Evolutionary conservation across 192 early-diverging fungal species (phyloP).

Genomic region (Phlyctochytrium arcticum): DNA sequence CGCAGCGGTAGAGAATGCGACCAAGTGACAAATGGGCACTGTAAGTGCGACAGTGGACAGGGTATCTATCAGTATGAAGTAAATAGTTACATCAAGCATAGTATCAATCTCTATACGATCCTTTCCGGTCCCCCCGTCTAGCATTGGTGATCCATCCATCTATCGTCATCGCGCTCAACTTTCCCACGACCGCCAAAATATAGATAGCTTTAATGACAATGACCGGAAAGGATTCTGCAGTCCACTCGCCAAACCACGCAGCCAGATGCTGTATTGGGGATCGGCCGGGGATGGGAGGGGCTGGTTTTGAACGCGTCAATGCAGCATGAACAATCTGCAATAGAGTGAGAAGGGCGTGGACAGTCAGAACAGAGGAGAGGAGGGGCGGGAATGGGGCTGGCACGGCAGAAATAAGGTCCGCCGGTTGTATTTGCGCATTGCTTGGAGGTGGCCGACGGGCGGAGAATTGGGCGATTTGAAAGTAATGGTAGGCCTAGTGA

Average conservation of each 20-base stretch:
- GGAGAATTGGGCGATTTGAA: neutral
- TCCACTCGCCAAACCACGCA: slow-evolving; percentile 5
- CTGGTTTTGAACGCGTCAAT: neutral
- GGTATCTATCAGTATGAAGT: too few species aligned
- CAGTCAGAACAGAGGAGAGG: neutral
- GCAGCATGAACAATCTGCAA: neutral
- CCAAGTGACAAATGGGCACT: too few species aligned
- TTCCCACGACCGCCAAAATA: slow-evolving; percentile 7
- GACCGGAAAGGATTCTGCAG: slow-evolving; percentile 10
- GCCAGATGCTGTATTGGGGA: neutral
- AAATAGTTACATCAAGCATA: too few species aligned
- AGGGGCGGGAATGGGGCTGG: neutral
- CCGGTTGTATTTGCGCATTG: neutral
- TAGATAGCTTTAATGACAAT: slow-evolving; percentile 9
- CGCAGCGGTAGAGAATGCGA: too few species aligned
- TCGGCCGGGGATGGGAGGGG: neutral
- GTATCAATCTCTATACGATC: too few species aligned
- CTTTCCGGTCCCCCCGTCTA: too few species aligned
- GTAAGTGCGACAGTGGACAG: too few species aligned
- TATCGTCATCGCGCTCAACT: slow-evolving; percentile 3
- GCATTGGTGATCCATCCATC: too few species aligned
- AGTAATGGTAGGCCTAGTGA: neutral
- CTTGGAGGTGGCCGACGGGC: neutral
- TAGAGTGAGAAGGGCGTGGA: slow-evolving; percentile 10
- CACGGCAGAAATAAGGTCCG: neutral